Conservation (phyloP, 2,329 filamentous ascomycete genomes). For the Neonectria neomacrospora region DNA sequence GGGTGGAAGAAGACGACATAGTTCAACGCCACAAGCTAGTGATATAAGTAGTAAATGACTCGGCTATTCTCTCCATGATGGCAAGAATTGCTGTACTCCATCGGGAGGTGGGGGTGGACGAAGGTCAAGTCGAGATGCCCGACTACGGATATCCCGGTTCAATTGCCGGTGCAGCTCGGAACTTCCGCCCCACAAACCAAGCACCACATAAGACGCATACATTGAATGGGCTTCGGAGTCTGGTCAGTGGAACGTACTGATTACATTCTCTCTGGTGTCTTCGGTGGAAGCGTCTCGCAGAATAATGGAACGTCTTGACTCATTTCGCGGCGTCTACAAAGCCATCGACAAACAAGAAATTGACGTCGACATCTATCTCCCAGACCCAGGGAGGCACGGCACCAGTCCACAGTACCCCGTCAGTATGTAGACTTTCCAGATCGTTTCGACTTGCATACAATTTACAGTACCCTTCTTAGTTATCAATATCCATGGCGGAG, state of each 20-base stretch:
- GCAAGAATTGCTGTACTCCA: neutral
- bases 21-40: neutral
- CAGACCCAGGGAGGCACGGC: slow-evolving; percentile 8
- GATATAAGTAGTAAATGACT: slow-evolving; percentile 1
- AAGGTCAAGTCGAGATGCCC: neutral
- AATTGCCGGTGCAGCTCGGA: neutral
- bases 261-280: neutral
- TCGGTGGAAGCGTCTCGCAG: neutral
- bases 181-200: neutral
- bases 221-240: neutral
- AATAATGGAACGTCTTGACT: slow-evolving; percentile 26
- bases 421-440: neutral
- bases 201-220: neutral
- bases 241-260: neutral
- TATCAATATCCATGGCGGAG: slow-evolving; percentile 23
- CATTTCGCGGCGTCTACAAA: slow-evolving; percentile 47
- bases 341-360: slow-evolving; percentile 42
- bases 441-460: neutral
- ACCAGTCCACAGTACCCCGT: slow-evolving; percentile 3
- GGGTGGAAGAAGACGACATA: neutral
- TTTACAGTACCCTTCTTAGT: neutral
- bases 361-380: slow-evolving; percentile 46
- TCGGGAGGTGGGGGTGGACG: neutral
- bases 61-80: neutral
- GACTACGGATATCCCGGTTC: neutral